Percentiles rank a stretch among this genome's conserved stretches.
These are phyloP conservation scores for Neofusicoccum parvum DNA, from an alignment of 2,329 filamentous ascomycete species.

Conservation along the genomic window DNA sequence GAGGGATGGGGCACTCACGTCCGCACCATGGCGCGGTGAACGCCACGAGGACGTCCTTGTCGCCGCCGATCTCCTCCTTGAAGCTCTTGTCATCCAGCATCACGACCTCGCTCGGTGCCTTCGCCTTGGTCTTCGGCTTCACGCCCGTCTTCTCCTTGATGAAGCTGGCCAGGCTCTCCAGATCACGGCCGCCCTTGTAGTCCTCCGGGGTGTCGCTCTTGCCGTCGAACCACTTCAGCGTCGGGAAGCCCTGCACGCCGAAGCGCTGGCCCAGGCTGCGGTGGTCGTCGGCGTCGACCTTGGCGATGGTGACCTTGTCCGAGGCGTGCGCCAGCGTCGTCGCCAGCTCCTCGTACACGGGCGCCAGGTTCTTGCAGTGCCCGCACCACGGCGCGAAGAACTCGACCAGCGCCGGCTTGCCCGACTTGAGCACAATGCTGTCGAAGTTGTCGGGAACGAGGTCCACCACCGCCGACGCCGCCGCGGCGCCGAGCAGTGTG, in stretches of 20 bases:
- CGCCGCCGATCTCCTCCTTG: conserved; percentile 73
- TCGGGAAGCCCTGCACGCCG: conserved; percentile 92
- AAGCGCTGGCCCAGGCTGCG: conserved; percentile 82
- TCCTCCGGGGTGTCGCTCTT: conserved; percentile 84
- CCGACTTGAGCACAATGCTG: conserved; percentile 81
- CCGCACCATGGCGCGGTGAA: conserved; percentile 99
- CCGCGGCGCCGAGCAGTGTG: conserved; percentile 33
- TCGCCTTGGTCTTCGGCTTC: conserved; percentile 74
- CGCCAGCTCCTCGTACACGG: conserved; percentile 90
- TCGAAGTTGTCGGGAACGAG: conserved; percentile 92
- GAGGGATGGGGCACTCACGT: conserved; percentile 64
- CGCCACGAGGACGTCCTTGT: conserved; percentile 89
- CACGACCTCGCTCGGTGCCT: conserved; percentile 72
- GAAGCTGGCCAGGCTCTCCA: conserved; percentile 81
- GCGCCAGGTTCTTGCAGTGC: conserved; percentile 97
- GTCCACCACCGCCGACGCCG: conserved; percentile 80
- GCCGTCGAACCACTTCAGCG: conserved; percentile 96
- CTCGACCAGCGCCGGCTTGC: conserved; percentile 94
- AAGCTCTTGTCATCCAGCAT: conserved; percentile 82
- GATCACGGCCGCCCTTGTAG: conserved; percentile 82
- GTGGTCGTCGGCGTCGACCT: conserved; percentile 93
- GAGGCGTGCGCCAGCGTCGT: conserved; percentile 70
- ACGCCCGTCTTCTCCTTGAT: conserved; percentile 84
- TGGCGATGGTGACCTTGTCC: conserved; percentile 82
- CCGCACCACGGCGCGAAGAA: conserved; percentile 99